These are phyloP conservation scores for Musa balbisiana DNA, from an alignment of 202 grass and related monocot genomes.

Conservation along the genomic window DNA sequence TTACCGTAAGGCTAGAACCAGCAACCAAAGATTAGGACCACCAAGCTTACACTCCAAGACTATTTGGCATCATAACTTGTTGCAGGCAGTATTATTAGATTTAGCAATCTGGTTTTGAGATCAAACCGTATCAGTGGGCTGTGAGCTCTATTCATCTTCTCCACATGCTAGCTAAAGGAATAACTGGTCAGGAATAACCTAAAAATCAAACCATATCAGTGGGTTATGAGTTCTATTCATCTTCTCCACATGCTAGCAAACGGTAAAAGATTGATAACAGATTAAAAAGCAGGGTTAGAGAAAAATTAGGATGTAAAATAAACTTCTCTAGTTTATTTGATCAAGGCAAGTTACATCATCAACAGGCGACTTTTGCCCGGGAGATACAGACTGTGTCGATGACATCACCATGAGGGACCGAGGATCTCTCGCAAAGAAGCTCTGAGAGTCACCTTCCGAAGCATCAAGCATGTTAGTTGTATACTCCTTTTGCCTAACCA, in stretches of 20 bases:
- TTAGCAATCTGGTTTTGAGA: background rate
- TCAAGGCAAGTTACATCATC: slow-evolving; percentile 61
- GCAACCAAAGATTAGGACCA: too few species aligned
- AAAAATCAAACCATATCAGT: background rate
- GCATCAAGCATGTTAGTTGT: slow-evolving; percentile 35
- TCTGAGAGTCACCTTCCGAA: slow-evolving; percentile 72
- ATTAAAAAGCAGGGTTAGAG: background rate
- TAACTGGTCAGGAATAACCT: background rate
- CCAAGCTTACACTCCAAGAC: too few species aligned
- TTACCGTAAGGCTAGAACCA: too few species aligned
- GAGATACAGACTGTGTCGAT: slow-evolving; percentile 33
- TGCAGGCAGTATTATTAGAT: too few species aligned
- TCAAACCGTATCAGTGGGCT: background rate
- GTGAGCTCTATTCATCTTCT: background rate
- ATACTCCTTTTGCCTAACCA: slow-evolving; percentile 48
- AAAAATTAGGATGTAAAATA: background rate
- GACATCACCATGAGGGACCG: slow-evolving; percentile 64
- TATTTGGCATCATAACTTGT: too few species aligned
- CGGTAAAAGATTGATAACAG: background rate
- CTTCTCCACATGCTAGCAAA: background rate
- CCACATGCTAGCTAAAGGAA: background rate
- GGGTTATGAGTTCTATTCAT: background rate
- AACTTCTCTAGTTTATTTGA: slow-evolving; percentile 77
- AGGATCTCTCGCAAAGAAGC: slow-evolving; percentile 86
- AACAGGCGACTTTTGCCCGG: slow-evolving; percentile 29